Evolutionary conservation across 345 rosid genomes (phyloP).

Genomic region (Syzygium jambos): DNA sequence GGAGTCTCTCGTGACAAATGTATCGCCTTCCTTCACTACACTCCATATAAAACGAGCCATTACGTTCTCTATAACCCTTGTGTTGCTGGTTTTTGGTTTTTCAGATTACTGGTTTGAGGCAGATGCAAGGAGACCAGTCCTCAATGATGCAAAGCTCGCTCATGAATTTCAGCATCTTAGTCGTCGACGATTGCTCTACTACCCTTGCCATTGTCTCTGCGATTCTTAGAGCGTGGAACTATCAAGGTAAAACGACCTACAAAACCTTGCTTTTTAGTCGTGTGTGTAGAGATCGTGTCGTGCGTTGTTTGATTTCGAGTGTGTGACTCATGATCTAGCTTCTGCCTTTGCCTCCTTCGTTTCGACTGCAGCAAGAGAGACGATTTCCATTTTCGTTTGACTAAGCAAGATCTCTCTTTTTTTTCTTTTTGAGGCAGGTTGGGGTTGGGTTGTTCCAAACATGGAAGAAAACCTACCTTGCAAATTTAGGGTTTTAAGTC

Average conservation of each 20-base stretch:
- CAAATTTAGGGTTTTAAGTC: not conserved
- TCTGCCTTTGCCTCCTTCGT: not conserved
- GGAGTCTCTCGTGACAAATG: not conserved
- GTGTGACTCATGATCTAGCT: not conserved
- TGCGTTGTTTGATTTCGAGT: not conserved
- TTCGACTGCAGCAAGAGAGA: not conserved
- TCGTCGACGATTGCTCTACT: conserved; percentile 58
- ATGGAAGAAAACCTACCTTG: not conserved
- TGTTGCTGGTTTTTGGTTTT: not conserved
- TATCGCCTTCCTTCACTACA: not conserved
- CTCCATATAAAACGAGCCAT: not conserved
- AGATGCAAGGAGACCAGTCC: not conserved
- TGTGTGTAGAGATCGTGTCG: too few relatives aligned
- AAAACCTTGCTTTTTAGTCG: not conserved
- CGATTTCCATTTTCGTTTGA: not conserved
- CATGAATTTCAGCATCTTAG: conserved; percentile 25
- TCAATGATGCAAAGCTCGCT: not conserved
- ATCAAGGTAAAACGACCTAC: conserved; percentile 26
- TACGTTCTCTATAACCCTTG: not conserved
- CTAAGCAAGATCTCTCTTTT: not conserved
- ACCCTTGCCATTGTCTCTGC: conserved; percentile 35
- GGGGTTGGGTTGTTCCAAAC: not conserved
- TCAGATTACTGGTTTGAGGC: not conserved
- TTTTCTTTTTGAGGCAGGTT: not conserved
- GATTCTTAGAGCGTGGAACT: conserved; percentile 26